Percentiles rank a stretch among this genome's conserved stretches.
Conservation (phyloP, 2,329 filamentous ascomycete species). For the Exserohilum rostratum region DNA sequence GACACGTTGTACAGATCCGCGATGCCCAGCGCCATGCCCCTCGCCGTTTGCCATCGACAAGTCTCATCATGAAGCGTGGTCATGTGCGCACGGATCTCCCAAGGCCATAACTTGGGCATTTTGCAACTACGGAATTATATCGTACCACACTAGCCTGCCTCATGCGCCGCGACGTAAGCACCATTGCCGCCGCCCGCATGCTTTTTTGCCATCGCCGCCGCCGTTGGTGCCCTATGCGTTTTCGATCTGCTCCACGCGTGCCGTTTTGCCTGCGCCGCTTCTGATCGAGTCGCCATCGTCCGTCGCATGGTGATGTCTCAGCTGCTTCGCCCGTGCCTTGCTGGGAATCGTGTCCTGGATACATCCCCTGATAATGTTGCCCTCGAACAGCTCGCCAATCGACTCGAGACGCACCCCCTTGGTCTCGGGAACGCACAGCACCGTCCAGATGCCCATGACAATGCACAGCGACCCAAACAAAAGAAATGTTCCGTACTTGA, state of each 20-base stretch:
- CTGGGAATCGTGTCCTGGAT: conserved; percentile 48
- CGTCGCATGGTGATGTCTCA: conserved; percentile 40
- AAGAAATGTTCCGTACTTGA: conserved; percentile 53
- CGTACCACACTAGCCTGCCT: conserved; percentile 6
- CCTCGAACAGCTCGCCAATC: conserved; percentile 52
- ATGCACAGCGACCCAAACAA: conserved; percentile 52
- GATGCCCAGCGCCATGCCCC: background rate
- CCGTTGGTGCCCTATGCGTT: conserved; percentile 22
- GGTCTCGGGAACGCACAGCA: conserved; percentile 54
- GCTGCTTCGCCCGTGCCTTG: conserved; percentile 45
- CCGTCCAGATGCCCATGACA: conserved; percentile 50
- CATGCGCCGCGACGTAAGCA: conserved; percentile 13
- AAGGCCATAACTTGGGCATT: conserved; percentile 5
- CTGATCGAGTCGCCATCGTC: conserved; percentile 37
- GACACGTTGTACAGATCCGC: conserved; percentile 23
- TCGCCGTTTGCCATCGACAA: background rate
- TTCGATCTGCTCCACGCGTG: conserved; percentile 39
- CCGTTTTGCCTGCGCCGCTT: conserved; percentile 25
- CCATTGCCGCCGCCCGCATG: conserved; percentile 2
- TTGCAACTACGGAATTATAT: conserved; percentile 1
- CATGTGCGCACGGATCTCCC: background rate
- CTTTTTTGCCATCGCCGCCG: conserved; percentile 14
- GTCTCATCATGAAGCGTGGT: background rate
- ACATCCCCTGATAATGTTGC: conserved; percentile 49
- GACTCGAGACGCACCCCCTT: conserved; percentile 52